Evolutionary conservation across 192 early-diverging fungal genomes (phyloP).

Genomic region (Fimicolochytrium jonesii): DNA sequence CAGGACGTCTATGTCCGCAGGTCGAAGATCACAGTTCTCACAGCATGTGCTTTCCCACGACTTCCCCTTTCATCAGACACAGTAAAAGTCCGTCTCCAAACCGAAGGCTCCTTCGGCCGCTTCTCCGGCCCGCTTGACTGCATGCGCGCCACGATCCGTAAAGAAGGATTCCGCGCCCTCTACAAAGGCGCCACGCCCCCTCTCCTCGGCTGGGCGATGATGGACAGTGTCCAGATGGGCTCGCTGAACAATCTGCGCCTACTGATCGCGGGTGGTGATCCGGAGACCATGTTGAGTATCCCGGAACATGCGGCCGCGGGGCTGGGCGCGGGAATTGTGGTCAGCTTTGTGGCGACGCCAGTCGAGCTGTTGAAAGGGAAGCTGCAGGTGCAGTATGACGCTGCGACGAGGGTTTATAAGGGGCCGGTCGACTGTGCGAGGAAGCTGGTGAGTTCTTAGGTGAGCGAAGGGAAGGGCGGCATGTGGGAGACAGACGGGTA

Average conservation of each 20-base stretch:
- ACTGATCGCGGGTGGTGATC: slow-evolving; percentile 43
- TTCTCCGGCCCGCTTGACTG: slow-evolving; percentile 74
- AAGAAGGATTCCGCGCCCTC: slow-evolving; percentile 63
- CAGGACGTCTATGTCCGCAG: no score
- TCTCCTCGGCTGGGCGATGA: slow-evolving; percentile 83
- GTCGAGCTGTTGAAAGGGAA: slow-evolving; percentile 93
- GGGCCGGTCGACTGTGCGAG: slow-evolving; percentile 85
- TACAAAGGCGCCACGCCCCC: slow-evolving; percentile 94
- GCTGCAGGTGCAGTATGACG: slow-evolving; percentile 83
- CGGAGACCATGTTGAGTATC: slow-evolving; percentile 50
- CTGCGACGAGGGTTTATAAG: slow-evolving; percentile 60
- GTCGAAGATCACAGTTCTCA: no score
- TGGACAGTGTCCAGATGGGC: slow-evolving; percentile 76
- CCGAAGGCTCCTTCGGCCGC: slow-evolving; percentile 38
- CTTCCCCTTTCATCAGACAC: slow-evolving; percentile 28
- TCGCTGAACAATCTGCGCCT: slow-evolving; percentile 79
- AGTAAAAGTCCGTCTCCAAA: slow-evolving; percentile 47
- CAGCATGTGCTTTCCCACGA: neutral
- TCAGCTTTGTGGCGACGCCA: slow-evolving; percentile 80
- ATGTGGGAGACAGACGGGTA: no score
- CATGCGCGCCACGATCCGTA: slow-evolving; percentile 70
- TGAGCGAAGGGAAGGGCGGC: no score
- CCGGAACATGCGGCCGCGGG: slow-evolving; percentile 79
- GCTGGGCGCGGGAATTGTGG: slow-evolving; percentile 80
- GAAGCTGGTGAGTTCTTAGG: slow-evolving; percentile 52